Percentiles rank a stretch among this genome's conserved stretches.
These are phyloP conservation scores for Trebouxiophyceae sp. DNA, from an alignment of 163 green algal species.

Conservation along the genomic window DNA sequence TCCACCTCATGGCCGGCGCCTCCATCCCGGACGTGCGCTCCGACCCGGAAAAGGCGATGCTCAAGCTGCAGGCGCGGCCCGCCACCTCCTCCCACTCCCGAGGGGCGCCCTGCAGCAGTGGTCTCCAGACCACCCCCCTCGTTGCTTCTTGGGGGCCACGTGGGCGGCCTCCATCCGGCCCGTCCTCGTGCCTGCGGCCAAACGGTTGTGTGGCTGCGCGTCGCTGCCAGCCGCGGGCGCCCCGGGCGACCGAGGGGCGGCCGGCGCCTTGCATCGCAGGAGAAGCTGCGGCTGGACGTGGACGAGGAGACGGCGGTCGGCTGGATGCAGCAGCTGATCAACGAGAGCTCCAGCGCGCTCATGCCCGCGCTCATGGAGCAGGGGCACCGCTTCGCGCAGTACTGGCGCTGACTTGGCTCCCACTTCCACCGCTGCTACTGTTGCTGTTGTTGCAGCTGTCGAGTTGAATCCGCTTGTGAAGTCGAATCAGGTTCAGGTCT, in stretches of 20 bases:
- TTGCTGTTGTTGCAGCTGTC: too few species aligned
- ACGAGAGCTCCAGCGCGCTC: conserved; percentile 76
- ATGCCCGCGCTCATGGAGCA: conserved; percentile 94
- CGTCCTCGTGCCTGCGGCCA: too few species aligned
- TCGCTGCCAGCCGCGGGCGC: too few species aligned
- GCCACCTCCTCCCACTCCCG: not conserved
- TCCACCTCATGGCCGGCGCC: conserved; percentile 90
- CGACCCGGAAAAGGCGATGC: conserved; percentile 86
- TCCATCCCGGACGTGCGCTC: conserved; percentile 81
- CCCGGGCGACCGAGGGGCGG: too few species aligned
- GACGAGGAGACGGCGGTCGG: conserved; percentile 85
- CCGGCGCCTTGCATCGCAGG: conserved; percentile 11
- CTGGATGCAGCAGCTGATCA: conserved; percentile 90
- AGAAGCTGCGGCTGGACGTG: conserved; percentile 78
- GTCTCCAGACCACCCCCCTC: not conserved
- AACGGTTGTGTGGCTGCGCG: too few species aligned
- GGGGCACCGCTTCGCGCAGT: conserved; percentile 86
- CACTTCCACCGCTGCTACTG: too few species aligned
- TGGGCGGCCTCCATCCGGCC: too few species aligned
- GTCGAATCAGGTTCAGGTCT: too few species aligned
- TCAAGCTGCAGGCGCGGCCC: conserved; percentile 77
- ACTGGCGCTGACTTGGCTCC: too few species aligned
- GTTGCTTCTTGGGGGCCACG: not conserved
- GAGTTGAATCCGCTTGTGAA: too few species aligned
- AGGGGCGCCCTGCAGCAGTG: not conserved